Conservation (phyloP, 441 rosid genomes). For the Eutrema salsugineum region DNA sequence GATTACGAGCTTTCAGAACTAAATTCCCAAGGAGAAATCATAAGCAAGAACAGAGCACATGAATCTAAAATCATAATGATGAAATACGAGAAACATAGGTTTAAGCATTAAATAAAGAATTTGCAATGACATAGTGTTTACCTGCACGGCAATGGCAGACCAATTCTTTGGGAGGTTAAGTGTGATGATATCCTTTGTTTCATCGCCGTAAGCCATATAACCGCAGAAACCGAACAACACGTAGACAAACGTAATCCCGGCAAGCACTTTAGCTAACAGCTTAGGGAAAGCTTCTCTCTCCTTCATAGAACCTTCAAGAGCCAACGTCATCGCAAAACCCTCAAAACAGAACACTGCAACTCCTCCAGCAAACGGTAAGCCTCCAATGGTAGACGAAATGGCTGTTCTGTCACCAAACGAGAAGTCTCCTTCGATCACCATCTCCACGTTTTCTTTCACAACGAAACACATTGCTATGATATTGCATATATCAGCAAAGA, state of each 20-base stretch:
- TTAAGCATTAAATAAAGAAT: not conserved
- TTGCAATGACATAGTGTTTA: slow-evolving; percentile 17
- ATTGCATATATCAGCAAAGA: slow-evolving; percentile 75
- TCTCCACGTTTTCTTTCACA: slow-evolving; percentile 60
- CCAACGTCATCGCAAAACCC: slow-evolving; percentile 91
- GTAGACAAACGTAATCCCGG: slow-evolving; percentile 63
- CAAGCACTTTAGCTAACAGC: slow-evolving; percentile 59
- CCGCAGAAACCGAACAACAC: slow-evolving; percentile 74
- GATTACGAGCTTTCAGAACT: not conserved
- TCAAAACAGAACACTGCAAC: slow-evolving; percentile 93
- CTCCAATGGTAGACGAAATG: slow-evolving; percentile 52
- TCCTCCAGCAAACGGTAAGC: slow-evolving; percentile 85
- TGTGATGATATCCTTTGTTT: slow-evolving; percentile 73
- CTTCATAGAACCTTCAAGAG: slow-evolving; percentile 79
- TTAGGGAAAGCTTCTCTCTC: slow-evolving; percentile 57
- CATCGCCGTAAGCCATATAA: slow-evolving; percentile 91
- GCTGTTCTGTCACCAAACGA: slow-evolving; percentile 75
- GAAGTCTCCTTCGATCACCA: slow-evolving; percentile 58
- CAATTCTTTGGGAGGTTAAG: slow-evolving; percentile 75
- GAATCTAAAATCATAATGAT: not conserved
- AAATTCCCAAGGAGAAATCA: not conserved
- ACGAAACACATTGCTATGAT: slow-evolving; percentile 69
- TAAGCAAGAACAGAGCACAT: slow-evolving; percentile 4
- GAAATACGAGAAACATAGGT: not conserved
- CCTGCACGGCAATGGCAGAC: slow-evolving; percentile 78